Base-by-base conservation (phyloP, 2,329 filamentous ascomycete species). In the Ophiostoma sp. region DNA sequence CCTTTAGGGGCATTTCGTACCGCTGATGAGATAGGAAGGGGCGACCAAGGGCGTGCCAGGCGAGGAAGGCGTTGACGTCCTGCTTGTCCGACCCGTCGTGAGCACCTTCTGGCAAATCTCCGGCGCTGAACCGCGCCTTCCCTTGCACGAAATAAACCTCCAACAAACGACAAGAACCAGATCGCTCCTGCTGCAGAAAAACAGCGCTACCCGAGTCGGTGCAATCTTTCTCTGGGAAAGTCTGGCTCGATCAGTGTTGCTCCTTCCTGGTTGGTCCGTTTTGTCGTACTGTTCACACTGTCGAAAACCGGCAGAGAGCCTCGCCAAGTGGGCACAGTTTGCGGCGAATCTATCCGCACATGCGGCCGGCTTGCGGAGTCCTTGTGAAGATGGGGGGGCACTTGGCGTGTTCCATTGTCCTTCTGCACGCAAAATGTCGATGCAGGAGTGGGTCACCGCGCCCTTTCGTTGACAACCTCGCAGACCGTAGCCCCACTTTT, bases 401-500 rank as follows among this genome's bases (percentile, higher is more conserved):
- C 63, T 28, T 66, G 42, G 63, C 25, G 39, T 68, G 64, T 68
- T 68, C 61, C 36, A 66, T 66, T 45, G 61, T 66, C 36, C 61
- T 66, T 66, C 61, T 66, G 42, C 7, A 15, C 39, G 39, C 12
- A 28, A 42, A 66, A 66, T 66, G 36, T 45, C 64, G 25, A 36
- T 45, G 33, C 22, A 63, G 31, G 66, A 22, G 74, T 75, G 74
- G 74, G 72, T 64, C 72, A 4, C 42, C 50, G 50, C 74, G 74
- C 74, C 74, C 74, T 75, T 75, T 31, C 22, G 50, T 74, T 75
- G 74, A 75, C 74, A 75, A 75, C 72, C 61, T 69, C 57, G 11
- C 50, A 59, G 45, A 36, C 69, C n/a, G 28, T 17, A 22, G 64
- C 70, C 70, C 74, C 72, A 72, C 72, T 59, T 66, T 55, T 61